These are phyloP conservation scores for Pythium graminicola DNA, from an alignment of 352 stramenopile species.

Conservation along the genomic window DNA sequence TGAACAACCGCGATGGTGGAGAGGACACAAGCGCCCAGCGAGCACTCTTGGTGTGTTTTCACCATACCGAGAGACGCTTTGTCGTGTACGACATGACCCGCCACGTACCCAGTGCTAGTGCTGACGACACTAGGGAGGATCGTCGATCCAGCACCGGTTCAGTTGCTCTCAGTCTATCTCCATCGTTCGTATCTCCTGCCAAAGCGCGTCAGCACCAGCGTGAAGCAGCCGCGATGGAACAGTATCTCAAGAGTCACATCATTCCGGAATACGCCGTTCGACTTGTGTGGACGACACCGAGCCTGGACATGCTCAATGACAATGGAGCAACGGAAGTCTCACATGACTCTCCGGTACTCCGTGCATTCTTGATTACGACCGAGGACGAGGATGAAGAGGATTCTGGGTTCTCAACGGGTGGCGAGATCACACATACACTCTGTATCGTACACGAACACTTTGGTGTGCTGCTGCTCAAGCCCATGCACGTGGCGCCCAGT, in stretches of 20 bases:
- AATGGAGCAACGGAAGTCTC: neutral
- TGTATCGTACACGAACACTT: conserved; percentile 7
- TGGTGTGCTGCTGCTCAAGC: conserved; percentile 19
- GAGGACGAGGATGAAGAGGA: neutral
- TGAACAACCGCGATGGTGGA: neutral
- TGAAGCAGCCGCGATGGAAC: conserved; percentile 17
- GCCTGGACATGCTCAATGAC: conserved; percentile 14
- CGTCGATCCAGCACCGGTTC: too few relatives aligned
- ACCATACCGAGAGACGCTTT: conserved; percentile 43
- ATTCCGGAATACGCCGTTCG: conserved; percentile 9
- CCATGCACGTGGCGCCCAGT: neutral
- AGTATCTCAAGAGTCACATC: conserved; percentile 21
- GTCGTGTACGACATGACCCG: conserved; percentile 37
- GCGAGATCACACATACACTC: conserved; percentile 2
- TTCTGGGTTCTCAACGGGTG: neutral
- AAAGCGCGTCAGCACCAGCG: conserved; percentile 23
- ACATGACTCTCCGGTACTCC: too few relatives aligned
- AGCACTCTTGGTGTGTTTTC: conserved; percentile 41
- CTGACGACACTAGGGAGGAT: too few relatives aligned
- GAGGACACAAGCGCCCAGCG: neutral
- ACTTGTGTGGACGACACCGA: conserved; percentile 21
- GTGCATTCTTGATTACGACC: conserved; percentile 5
- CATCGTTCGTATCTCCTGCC: conserved; percentile 20
- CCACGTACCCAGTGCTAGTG: too few relatives aligned
- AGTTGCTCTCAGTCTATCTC: too few relatives aligned